A percentile compares a stretch with the other conserved stretches of the same genome.
Conservation (phyloP, 129 eudicot genomes). For the Chrysanthemum makinoi region DNA sequence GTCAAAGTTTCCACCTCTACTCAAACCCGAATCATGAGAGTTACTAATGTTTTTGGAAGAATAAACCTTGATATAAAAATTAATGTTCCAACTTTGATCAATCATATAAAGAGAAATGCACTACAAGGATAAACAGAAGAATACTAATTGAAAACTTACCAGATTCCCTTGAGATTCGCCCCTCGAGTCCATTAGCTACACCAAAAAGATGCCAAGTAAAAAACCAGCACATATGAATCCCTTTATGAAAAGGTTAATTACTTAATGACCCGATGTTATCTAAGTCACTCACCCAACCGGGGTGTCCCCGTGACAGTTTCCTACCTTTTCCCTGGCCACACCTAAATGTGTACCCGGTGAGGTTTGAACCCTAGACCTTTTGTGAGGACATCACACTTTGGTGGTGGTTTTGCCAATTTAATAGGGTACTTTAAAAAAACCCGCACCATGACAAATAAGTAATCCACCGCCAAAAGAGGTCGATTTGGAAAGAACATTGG, state of each 20-base stretch:
- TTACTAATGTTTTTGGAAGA: not conserved
- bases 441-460: too few species aligned
- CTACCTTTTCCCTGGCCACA: too few species aligned
- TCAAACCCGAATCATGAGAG: too few species aligned
- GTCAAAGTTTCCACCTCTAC: not conserved
- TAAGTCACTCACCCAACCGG: not conserved
- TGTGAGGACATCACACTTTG: too few species aligned
- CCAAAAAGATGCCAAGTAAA: constrained; percentile 28
- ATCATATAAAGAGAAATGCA: not conserved
- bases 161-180: constrained; percentile 43
- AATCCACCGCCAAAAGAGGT: too few species aligned
- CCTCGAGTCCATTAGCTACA: constrained; percentile 70
- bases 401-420: too few species aligned
- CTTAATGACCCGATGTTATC: not conserved
- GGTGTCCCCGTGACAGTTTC: too few species aligned
- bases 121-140: not conserved
- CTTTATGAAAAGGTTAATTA: constrained; percentile 1
- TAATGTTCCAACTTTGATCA: not conserved
- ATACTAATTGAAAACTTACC: constrained; percentile 37
- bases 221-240: constrained; percentile 4
- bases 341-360: too few species aligned
- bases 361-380: too few species aligned
- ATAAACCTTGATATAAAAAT: constrained; percentile 10
- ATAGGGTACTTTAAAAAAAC: too few species aligned
- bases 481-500: too few species aligned